Conservation (phyloP, 164 flowering plant species). For the Akebia trifoliata region DNA sequence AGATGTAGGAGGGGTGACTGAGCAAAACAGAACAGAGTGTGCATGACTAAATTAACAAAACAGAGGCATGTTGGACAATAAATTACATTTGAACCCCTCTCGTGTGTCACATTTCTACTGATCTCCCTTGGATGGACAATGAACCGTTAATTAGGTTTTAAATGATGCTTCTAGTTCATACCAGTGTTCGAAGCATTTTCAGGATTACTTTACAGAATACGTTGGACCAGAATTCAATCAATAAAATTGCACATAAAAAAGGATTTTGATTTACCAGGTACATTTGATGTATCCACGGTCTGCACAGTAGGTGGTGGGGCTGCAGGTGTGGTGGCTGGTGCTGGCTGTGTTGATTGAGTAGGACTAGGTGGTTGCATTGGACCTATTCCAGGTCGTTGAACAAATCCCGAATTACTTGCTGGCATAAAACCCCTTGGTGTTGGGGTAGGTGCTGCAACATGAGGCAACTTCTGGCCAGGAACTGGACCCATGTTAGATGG, state of each 20-base stretch:
- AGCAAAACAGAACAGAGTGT: too few relatives aligned
- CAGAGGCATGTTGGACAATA: not conserved
- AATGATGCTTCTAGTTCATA: too few relatives aligned
- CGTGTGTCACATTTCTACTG: too few relatives aligned
- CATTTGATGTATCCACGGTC: constrained; percentile 87
- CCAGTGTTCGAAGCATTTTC: too few relatives aligned
- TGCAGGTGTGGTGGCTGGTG: constrained; percentile 46
- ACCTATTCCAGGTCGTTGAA: constrained; percentile 48
- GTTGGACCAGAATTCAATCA: too few relatives aligned
- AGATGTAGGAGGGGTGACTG: too few relatives aligned
- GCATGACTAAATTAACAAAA: not conserved
- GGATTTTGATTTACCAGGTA: constrained; percentile 55
- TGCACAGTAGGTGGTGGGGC: constrained; percentile 92
- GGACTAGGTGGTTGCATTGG: constrained; percentile 69
- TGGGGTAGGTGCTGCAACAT: constrained; percentile 46
- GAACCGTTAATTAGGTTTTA: too few relatives aligned
- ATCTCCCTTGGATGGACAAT: too few relatives aligned
- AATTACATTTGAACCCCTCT: not conserved
- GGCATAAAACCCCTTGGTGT: constrained; percentile 62
- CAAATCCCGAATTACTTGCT: constrained; percentile 41
- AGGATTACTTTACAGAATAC: too few relatives aligned
- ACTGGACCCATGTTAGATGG: constrained; percentile 37
- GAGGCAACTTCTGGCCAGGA: constrained; percentile 52
- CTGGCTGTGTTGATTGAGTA: constrained; percentile 39
- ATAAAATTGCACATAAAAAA: not conserved